Evolutionary conservation across 1,139 yeast genomes (phyloP).

Genomic region (Hemisphaericaspora xylanilytica): DNA sequence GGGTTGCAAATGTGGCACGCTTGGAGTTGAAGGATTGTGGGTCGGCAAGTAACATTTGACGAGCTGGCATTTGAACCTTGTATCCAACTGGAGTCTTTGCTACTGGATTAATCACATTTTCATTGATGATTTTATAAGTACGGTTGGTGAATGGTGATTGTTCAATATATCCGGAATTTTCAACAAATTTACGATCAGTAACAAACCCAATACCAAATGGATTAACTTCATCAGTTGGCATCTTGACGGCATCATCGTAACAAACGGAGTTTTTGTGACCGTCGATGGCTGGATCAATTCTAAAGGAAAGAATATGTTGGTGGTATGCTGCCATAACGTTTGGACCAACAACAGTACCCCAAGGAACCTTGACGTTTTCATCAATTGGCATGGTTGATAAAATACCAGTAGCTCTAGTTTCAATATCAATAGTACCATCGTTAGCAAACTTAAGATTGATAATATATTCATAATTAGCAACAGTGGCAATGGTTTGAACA

Average conservation of each 20-base stretch:
- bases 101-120: constrained; percentile 70
- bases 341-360: constrained; percentile 86
- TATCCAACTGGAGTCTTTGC: constrained; percentile 80
- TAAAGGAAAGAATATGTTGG: constrained; percentile 80
- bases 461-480: constrained; percentile 86
- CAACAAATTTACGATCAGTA: constrained; percentile 62
- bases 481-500: constrained; percentile 84
- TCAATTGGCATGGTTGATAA: constrained; percentile 83
- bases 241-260: constrained; percentile 68
- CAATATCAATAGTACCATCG: constrained; percentile 80
- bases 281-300: constrained; percentile 86
- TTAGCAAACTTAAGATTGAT: constrained; percentile 75
- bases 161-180: constrained; percentile 70
- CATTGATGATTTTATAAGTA: constrained; percentile 77
- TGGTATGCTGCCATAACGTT: constrained; percentile 87
- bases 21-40: constrained; percentile 58
- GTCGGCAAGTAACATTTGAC: constrained; percentile 71
- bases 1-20: constrained; percentile 71
- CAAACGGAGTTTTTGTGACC: constrained; percentile 80
- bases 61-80: constrained; percentile 75
- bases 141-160: constrained; percentile 77
- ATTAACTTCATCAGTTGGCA: constrained; percentile 60
- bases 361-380: constrained; percentile 67
- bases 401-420: constrained; percentile 88
- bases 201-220: constrained; percentile 77